Evolutionary conservation across 192 early-diverging fungal genomes (phyloP), one percentile per base, ranked within the genome.

Genomic region (Rhizoclosmatium sp.): DNA sequence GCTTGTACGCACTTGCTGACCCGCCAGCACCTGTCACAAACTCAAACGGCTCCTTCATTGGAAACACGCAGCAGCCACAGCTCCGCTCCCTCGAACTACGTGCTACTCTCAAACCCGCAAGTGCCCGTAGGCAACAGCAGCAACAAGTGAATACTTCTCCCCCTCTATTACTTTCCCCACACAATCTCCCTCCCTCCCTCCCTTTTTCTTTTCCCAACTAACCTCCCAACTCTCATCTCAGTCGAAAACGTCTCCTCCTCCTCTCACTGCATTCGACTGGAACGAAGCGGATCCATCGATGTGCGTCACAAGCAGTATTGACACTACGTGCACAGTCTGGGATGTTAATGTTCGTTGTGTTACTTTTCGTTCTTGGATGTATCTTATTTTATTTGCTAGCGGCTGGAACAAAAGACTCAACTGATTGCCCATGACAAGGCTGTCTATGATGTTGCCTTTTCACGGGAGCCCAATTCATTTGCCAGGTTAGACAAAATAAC

Each of bases 241-340:
- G 39, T 87, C 91, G 80, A 90, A 91, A 16, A 95, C 97, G 65
- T 93, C 92, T 70, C 90, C 89, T 48, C 95, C 97, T 0, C 98
- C 97, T 12, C 80, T 99, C 23, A 98, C 98, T 5, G 94, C 95
- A 3, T 96, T 99, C 80, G 98, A 99, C 85, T 99, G 98, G 97
- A 98, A 96, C 84, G 92, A 93, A 78, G 85, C 88, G 3, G 93
- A 98, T 80, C 93, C 95, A 14, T 85, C 89, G 12, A 80, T 97
- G 48, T 87, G 95, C 66, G 95, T 99, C 3, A 97, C 98, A 3
- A 93, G 93, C 48, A 94, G 93, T 74, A 97, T 99, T 61, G 98
- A 99, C 82, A 99, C 98, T 1, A 99, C 98, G n/a, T 99, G 98
- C 81, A 99, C 97, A 0, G 92, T 99, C 3, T 99, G 98, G 98